Conservation (phyloP, 2,329 filamentous ascomycete species). For the Claviceps spartinae region DNA sequence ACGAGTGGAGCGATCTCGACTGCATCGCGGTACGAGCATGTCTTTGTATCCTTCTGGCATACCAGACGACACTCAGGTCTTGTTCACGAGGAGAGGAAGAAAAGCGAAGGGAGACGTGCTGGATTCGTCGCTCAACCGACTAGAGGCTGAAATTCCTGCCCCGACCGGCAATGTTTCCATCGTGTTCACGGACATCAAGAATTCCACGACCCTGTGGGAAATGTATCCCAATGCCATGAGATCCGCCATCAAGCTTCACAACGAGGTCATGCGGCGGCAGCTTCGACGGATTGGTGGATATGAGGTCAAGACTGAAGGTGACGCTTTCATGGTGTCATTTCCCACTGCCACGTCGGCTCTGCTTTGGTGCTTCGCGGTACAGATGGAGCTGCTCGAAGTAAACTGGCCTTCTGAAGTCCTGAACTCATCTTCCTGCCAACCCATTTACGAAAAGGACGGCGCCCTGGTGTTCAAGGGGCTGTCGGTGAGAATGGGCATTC, state of each 20-base stretch:
- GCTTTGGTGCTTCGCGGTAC: conserved; percentile 92
- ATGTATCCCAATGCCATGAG: conserved; percentile 91
- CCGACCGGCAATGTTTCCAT: conserved; percentile 84
- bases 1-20: conserved; percentile 57
- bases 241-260: conserved; percentile 92
- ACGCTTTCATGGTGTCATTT: conserved; percentile 99
- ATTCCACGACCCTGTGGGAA: conserved; percentile 92
- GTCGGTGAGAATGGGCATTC: conserved; percentile 93
- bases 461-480: conserved; percentile 86
- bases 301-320: conserved; percentile 98
- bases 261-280: conserved; percentile 90
- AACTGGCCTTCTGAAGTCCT: conserved; percentile 90
- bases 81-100: conserved; percentile 50
- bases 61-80: conserved; percentile 54
- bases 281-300: conserved; percentile 89
- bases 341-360: conserved; percentile 88
- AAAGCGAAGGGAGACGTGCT: conserved; percentile 51
- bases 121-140: conserved; percentile 73
- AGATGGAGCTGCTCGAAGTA: conserved; percentile 74
- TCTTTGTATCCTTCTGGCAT: conserved; percentile 68
- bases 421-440: conserved; percentile 71
- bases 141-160: conserved; percentile 82
- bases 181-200: conserved; percentile 98
- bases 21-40: conserved; percentile 68
- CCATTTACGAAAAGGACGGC: conserved; percentile 69